Conservation (phyloP, 371 early-diverging fungal species). For the Lichtheimia hyalospora region DNA sequence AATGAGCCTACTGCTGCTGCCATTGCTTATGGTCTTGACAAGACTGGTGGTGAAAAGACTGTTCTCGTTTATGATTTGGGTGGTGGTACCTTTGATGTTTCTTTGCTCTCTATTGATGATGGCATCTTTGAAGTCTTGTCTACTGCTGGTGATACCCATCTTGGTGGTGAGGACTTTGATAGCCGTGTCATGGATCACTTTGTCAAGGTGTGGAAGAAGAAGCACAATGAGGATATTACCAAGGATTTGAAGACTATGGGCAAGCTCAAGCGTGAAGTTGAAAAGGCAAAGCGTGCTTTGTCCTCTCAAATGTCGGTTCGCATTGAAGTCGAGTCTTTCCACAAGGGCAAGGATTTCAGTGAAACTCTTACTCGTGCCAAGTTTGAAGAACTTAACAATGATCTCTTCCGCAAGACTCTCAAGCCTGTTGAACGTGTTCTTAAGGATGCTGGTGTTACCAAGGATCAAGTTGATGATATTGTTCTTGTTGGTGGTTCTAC, state of each 20-base stretch:
- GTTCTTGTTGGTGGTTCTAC: conserved; percentile 99
- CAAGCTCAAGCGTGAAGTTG: conserved; percentile 86
- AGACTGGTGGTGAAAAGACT: conserved; percentile 64
- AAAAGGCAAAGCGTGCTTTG: conserved; percentile 90
- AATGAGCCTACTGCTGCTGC: conserved; percentile 97
- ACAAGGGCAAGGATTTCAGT: conserved; percentile 97
- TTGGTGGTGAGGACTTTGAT: conserved; percentile 97
- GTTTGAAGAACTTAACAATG: conserved; percentile 91
- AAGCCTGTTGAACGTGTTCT: conserved; percentile 97
- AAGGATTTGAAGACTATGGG: conserved; percentile 79
- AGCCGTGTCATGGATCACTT: conserved; percentile 84
- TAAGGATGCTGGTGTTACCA: conserved; percentile 91
- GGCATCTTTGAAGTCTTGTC: conserved; percentile 87
- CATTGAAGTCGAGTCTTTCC: conserved; percentile 85
- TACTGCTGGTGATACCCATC: conserved; percentile 91
- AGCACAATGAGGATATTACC: conserved; percentile 65
- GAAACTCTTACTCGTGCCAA: conserved; percentile 95
- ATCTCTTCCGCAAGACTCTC: conserved; percentile 92
- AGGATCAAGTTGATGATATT: conserved; percentile 94
- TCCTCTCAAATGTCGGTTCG: conserved; percentile 83
- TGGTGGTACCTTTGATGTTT: conserved; percentile 97
- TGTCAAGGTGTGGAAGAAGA: conserved; percentile 73
- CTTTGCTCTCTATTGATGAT: conserved; percentile 84
- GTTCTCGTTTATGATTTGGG: conserved; percentile 93
- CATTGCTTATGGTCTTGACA: conserved; percentile 89